phyloP scores from a whole-genome alignment of 495 filamentous ascomycete genomes.

The Penicillium pancosmium region DNA sequence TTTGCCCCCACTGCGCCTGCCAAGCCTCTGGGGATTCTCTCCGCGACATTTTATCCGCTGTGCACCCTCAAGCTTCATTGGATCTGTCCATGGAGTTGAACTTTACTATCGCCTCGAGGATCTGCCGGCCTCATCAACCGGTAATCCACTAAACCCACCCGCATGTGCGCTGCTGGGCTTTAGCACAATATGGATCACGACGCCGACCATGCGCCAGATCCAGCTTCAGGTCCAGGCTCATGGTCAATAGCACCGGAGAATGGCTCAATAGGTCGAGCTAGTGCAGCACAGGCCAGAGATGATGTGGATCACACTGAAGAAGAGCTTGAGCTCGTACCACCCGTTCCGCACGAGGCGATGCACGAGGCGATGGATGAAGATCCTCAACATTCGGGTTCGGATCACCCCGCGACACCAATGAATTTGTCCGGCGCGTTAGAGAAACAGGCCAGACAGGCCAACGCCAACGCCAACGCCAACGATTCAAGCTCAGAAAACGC shows the following conservation, averaged over 20 bases:
- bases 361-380: conserved; percentile 11
- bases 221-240: conserved; percentile 23
- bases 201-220: background rate
- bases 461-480: background rate
- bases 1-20: conserved; percentile 6
- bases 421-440: conserved; percentile 29
- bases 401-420: conserved; percentile 18
- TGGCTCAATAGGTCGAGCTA: conserved; percentile 17
- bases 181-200: background rate
- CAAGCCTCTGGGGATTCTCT: conserved; percentile 15
- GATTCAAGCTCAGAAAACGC: background rate
- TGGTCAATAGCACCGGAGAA: conserved; percentile 20
- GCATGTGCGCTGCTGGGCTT: background rate
- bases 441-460: conserved; percentile 25
- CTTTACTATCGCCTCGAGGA: background rate
- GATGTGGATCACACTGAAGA: conserved; percentile 11
- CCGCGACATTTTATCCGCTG: conserved; percentile 1
- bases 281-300: conserved; percentile 11
- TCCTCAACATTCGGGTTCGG: conserved; percentile 9
- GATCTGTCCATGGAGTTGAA: background rate
- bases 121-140: background rate
- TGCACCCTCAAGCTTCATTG: background rate
- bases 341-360: conserved; percentile 9
- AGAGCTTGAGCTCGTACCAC: conserved; percentile 16
- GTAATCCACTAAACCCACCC: background rate